Base-by-base conservation (phyloP, 2,329 filamentous ascomycete genomes). In the Cordyceps tenuipes region DNA sequence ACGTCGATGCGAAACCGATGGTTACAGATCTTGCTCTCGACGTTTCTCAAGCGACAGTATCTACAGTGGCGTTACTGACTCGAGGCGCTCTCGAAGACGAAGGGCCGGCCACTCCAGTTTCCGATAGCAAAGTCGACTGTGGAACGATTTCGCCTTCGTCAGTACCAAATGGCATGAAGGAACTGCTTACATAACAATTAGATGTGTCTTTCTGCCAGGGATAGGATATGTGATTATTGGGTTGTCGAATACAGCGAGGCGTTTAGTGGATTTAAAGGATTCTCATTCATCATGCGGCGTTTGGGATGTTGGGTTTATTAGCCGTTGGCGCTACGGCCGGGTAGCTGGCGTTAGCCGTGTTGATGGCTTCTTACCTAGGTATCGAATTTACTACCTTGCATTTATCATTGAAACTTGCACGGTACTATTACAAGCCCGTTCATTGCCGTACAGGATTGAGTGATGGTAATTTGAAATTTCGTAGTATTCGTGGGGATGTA, bases 141-240 rank as follows among this genome's bases (percentile, higher is more conserved):
- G 68, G 73, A 23, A 78, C 77, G 6, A 77, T 80, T 43, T 79
- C 77, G 29, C 76, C 78, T 7, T 72, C 68, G 31, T 74, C 72
- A 3, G 66, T 75, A 21, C 78, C 78, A 5, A 69, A 68, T 17
- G 72, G 70, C 34, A 73, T 80, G 73, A 68, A 63, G 21, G 64
- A 65, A n/a, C 62, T 79, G 17, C 69, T 79, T 61, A 68, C 77
- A 54, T 60, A 48, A 41, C 15, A 55, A 15, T 7, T 12, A 19
- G 21, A 46, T 23, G 6, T 19, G 7, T 29, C 29, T 9, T 46
- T 19, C 21, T 43, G n/a, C 43, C 7, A 21, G 19, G 10, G 8
- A 19, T 17, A 15, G 43, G 43, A 46, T 46, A 46, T 23, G 15
- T 19, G 19, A 46, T 19, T 7, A 21, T 7, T 21, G n/a, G 15